phyloP scores from a whole-genome alignment of 352 stramenopile species.

The Pythium myriotylum region DNA sequence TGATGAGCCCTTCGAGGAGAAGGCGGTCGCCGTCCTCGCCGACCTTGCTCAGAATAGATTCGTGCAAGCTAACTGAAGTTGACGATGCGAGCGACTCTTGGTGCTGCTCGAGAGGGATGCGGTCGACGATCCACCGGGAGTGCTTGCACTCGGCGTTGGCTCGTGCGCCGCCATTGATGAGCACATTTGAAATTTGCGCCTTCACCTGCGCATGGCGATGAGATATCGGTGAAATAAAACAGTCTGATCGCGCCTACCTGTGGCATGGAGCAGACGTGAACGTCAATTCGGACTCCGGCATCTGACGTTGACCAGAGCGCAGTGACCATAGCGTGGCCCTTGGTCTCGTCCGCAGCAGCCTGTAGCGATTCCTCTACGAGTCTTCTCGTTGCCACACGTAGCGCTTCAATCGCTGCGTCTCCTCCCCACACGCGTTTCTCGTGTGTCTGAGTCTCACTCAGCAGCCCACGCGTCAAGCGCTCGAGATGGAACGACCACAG shows the following conservation, averaged over 20 bases:
- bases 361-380: slow-evolving; percentile 14
- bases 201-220: slow-evolving; percentile 26
- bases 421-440: background rate
- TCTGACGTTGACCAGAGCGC: slow-evolving; percentile 51
- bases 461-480: slow-evolving; percentile 39
- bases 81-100: slow-evolving; percentile 25
- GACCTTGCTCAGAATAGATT: slow-evolving; percentile 53
- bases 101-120: slow-evolving; percentile 47
- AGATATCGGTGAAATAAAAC: background rate
- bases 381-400: slow-evolving; percentile 25
- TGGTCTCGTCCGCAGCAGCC: slow-evolving; percentile 1
- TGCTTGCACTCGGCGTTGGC: slow-evolving; percentile 64
- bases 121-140: slow-evolving; percentile 68
- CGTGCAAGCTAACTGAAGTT: slow-evolving; percentile 40
- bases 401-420: slow-evolving; percentile 2
- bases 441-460: slow-evolving; percentile 3
- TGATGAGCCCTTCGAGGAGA: slow-evolving; percentile 76
- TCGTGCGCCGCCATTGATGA: slow-evolving; percentile 55
- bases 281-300: slow-evolving; percentile 33
- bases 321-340: slow-evolving; percentile 60
- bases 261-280: slow-evolving; percentile 64
- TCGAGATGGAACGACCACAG: slow-evolving; percentile 64
- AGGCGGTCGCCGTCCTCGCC: slow-evolving; percentile 12
- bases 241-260: slow-evolving; percentile 18
- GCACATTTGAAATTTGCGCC: slow-evolving; percentile 38